A percentile compares a stretch with the other conserved stretches of the same genome.
These are phyloP conservation scores for Serendipita vermifera DNA, from an alignment of 768 basidiomycete genomes.

Conservation along the genomic window DNA sequence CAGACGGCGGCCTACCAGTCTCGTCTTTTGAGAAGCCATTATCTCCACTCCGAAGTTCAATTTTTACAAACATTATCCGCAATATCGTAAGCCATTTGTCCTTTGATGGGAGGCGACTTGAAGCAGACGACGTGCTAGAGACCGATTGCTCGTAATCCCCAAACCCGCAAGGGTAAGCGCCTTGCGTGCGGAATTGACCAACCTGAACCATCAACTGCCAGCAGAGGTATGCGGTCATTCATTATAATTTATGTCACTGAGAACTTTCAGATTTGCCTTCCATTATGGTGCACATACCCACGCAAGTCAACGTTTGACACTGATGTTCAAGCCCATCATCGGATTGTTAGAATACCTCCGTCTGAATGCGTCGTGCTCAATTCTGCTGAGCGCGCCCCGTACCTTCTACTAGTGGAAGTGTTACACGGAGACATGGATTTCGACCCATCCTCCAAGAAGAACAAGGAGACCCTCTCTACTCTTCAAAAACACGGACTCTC, in stretches of 20 bases:
- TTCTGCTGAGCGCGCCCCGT: slow-evolving; percentile 92
- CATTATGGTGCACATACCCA: slow-evolving; percentile 57
- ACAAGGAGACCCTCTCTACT: slow-evolving; percentile 65
- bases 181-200: slow-evolving; percentile 89
- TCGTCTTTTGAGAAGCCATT: slow-evolving; percentile 70
- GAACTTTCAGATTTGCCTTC: slow-evolving; percentile 58
- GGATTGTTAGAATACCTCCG: slow-evolving; percentile 92
- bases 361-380: slow-evolving; percentile 97
- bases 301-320: slow-evolving; percentile 22
- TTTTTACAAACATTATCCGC: neutral
- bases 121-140: slow-evolving; percentile 26
- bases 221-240: slow-evolving; percentile 55
- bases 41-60: slow-evolving; percentile 73
- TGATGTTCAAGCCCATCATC: slow-evolving; percentile 63
- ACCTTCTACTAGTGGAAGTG: slow-evolving; percentile 83
- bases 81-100: slow-evolving; percentile 7
- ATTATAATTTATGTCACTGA: neutral
- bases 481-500: slow-evolving; percentile 17
- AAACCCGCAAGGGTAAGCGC: slow-evolving; percentile 91
- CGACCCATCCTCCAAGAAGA: slow-evolving; percentile 67
- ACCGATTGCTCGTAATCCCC: slow-evolving; percentile 80
- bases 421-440: slow-evolving; percentile 85
- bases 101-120: slow-evolving; percentile 12
- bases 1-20: slow-evolving; percentile 49
- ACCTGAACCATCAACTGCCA: slow-evolving; percentile 88